Base-by-base conservation (phyloP, 2,329 filamentous ascomycete species). In the Fusarium cyanostomum region DNA sequence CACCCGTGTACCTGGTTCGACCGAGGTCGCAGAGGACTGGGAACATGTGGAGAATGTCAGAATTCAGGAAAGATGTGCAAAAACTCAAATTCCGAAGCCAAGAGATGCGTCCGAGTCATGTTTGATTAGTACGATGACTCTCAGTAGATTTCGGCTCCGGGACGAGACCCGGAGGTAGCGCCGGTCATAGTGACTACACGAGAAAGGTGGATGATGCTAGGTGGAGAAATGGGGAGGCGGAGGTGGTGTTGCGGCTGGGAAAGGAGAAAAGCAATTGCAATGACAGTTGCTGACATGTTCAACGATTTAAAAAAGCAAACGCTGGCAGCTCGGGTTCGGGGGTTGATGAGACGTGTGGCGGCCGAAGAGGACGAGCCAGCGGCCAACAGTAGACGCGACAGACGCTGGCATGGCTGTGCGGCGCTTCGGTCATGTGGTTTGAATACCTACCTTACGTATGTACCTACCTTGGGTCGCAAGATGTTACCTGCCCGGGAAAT, bases 351-450 rank as follows among this genome's bases (percentile, higher is more conserved):
- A 41, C 28, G 15, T 8, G 16, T 50, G 38, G 33, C 43, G 41
- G 10, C 21, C n/a, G 48, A 56, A 16, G 45, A 43, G 37, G 37
- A 37, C 18, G 35, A 31, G n/a, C 27, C 34, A 41, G 46, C 21
- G 31, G 50, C 21, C 30, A 21, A 21, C 21, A 6, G 6, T 6
- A 21, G 21, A 64, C 62, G 65, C 48, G 56, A 56, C 59, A 68
- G 59, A 56, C 53, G 52, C 62, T 35, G 31, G 44, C 10, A 21
- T 21, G 21, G 21, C 21, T 21, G 21, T 21, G 21, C 21, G 59
- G 51, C 63, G 59, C 51, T 66, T 65, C 37, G 24, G 33, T 53
- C 51, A 61, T 64, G 60, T 64, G 56, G 35, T 51, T 34, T 24
- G 13, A 18, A 13, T 21, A 41, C 27, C 18, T 11, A 34, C 42